Percentiles rank a stretch among this genome's conserved stretches.
phyloP scores from a whole-genome alignment of 495 filamentous ascomycete genomes.

The Penicillium manginii region DNA sequence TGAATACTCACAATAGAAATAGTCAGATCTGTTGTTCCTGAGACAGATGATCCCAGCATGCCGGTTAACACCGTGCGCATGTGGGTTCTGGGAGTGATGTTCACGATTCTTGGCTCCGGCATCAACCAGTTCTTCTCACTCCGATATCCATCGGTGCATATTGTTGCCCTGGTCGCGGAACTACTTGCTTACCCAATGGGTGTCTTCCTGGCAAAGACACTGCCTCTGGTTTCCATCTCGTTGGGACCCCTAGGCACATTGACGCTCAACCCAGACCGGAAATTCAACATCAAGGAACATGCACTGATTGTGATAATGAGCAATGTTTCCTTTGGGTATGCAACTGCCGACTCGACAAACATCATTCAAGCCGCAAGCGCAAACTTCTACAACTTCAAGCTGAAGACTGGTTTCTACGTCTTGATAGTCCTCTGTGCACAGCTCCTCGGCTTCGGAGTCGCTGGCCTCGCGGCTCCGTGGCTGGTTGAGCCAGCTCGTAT shows the following conservation, averaged over 20 bases:
- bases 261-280: slow-evolving; percentile 59
- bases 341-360: slow-evolving; percentile 47
- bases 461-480: slow-evolving; percentile 63
- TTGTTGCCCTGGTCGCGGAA: slow-evolving; percentile 67
- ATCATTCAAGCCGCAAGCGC: slow-evolving; percentile 48
- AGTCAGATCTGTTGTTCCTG: slow-evolving; percentile 41
- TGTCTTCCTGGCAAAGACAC: slow-evolving; percentile 39
- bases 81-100: slow-evolving; percentile 79
- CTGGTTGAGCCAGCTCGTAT: slow-evolving; percentile 63
- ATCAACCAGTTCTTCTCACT: slow-evolving; percentile 87
- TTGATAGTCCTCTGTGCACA: slow-evolving; percentile 65
- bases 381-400: slow-evolving; percentile 62
- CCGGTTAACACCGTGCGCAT: slow-evolving; percentile 67
- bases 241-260: slow-evolving; percentile 50
- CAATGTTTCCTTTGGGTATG: slow-evolving; percentile 81
- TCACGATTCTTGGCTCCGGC: slow-evolving; percentile 78
- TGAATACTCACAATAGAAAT: neutral
- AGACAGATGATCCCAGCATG: slow-evolving; percentile 46
- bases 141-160: slow-evolving; percentile 83
- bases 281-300: slow-evolving; percentile 85
- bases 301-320: slow-evolving; percentile 86
- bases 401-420: slow-evolving; percentile 62
- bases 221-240: slow-evolving; percentile 50
- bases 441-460: slow-evolving; percentile 66
- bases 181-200: slow-evolving; percentile 66